Percentiles rank a stretch among this genome's conserved stretches.
These are phyloP conservation scores for Chenopodium suecicum DNA, from an alignment of 148 eudicot species.

Conservation along the genomic window DNA sequence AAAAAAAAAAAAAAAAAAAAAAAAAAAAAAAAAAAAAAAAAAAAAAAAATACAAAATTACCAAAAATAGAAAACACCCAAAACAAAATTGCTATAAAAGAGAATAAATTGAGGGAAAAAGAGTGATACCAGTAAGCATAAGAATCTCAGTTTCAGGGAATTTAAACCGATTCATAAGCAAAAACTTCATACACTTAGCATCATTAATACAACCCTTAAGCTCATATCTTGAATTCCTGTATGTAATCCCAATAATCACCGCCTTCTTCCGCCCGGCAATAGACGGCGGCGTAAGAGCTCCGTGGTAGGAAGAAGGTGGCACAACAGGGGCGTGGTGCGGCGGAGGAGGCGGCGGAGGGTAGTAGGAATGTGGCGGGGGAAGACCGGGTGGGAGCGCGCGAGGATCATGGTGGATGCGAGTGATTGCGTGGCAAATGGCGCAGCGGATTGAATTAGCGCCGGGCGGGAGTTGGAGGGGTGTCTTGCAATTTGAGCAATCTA, in stretches of 20 bases:
- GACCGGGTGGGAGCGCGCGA: slow-evolving; percentile 34
- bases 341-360: slow-evolving; percentile 27
- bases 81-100: neutral
- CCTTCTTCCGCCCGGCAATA: slow-evolving; percentile 63
- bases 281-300: slow-evolving; percentile 19
- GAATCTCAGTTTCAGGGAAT: slow-evolving; percentile 61
- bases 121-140: slow-evolving; percentile 78
- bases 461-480: slow-evolving; percentile 76
- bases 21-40: neutral
- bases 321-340: slow-evolving; percentile 21
- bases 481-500: slow-evolving; percentile 72
- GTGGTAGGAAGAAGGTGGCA: slow-evolving; percentile 16
- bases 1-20: neutral
- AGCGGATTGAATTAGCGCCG: slow-evolving; percentile 68
- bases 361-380: slow-evolving; percentile 18
- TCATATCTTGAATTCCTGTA: slow-evolving; percentile 55
- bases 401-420: slow-evolving; percentile 58
- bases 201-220: slow-evolving; percentile 90
- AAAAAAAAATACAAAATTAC: neutral
- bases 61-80: neutral
- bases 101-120: neutral
- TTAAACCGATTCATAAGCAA: slow-evolving; percentile 59
- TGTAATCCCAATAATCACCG: slow-evolving; percentile 81
- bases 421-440: slow-evolving; percentile 71
- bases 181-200: slow-evolving; percentile 85